Percentiles rank a stretch among this genome's conserved stretches.
phyloP scores from a whole-genome alignment of 2,329 filamentous ascomycete species.

The Coniella lustricola region DNA sequence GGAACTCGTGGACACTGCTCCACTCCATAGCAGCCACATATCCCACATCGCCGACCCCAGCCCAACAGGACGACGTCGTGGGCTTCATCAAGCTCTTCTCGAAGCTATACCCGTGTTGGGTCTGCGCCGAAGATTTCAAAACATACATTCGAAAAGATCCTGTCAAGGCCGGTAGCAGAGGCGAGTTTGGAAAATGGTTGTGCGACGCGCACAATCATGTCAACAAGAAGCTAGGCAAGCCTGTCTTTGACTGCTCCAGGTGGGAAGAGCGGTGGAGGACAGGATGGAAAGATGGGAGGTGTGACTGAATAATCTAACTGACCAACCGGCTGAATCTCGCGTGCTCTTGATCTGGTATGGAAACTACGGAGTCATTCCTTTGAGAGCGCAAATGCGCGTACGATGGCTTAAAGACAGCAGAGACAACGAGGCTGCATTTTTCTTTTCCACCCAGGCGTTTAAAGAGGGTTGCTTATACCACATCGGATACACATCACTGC shows the following conservation, averaged over 20 bases:
- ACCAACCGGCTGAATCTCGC: no score
- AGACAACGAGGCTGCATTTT: neutral
- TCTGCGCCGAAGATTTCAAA: constrained; percentile 88
- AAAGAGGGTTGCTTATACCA: neutral
- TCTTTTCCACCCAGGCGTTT: constrained; percentile 1
- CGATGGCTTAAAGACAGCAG: neutral
- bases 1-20: constrained; percentile 86
- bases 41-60: constrained; percentile 58
- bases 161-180: constrained; percentile 50
- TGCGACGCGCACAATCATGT: constrained; percentile 84
- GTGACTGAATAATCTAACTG: constrained; percentile 37
- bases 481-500: constrained; percentile 9
- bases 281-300: constrained; percentile 69
- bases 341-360: no score
- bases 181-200: constrained; percentile 75
- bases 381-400: neutral
- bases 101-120: constrained; percentile 90
- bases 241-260: constrained; percentile 75
- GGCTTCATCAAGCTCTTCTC: constrained; percentile 76
- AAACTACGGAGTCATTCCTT: neutral
- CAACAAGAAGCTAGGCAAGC: constrained; percentile 85
- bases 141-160: constrained; percentile 68
- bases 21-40: constrained; percentile 88
- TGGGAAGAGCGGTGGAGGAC: constrained; percentile 96
- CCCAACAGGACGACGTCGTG: constrained; percentile 68